Base-by-base conservation (phyloP, 495 filamentous ascomycete species). In the Cairneyella variabilis region DNA sequence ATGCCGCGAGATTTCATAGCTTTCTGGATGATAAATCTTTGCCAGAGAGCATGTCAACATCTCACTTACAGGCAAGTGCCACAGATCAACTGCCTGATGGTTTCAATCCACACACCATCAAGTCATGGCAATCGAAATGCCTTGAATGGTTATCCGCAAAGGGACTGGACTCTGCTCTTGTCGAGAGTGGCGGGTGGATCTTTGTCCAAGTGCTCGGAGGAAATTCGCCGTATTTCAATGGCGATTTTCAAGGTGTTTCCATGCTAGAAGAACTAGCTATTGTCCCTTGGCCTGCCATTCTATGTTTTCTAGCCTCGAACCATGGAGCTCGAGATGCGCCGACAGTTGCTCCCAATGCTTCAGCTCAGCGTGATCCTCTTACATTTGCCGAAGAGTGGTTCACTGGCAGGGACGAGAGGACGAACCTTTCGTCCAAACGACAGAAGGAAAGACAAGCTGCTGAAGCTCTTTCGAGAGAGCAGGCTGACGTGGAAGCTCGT, bases 351-450 rank as follows among this genome's bases (percentile, higher is more conserved):
- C 16, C 16, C 11, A 30, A 16, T 37, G 39, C 17, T 16, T 16
- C 11, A 3, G 40, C 14, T 46, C 22, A 17, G 22, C 63, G 70
- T 34, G 84, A 92, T 62, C 84, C 86, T 18, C 60, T 95, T 23
- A 70, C 75, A 10, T 77, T 80, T 57, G 87, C 86, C 2, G 82
- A 89, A 66, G 66, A 72, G 20, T 96, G 91, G 91, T 79, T 77
- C 58, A 48, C 70, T 57, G 64, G 68, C 32, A 63, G 74, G 38
- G 61, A 68, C 2, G 72, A 80, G 25, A 64, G 79, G 48, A 76
- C 79, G 28, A 73, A 69, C 38, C 54, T 61, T 3, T 55, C 77
- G 2, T 51, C 65, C 22, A 70, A 70, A 48, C 78, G 77, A 58
- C 73, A 70, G 56, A 79, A 73, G 64, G 78, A 82, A 55, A 73